A percentile compares a stretch with the other conserved stretches of the same genome.
These are phyloP conservation scores for Scheffersomyces cryptocercus DNA, from an alignment of 1,139 yeast species.

Conservation along the genomic window DNA sequence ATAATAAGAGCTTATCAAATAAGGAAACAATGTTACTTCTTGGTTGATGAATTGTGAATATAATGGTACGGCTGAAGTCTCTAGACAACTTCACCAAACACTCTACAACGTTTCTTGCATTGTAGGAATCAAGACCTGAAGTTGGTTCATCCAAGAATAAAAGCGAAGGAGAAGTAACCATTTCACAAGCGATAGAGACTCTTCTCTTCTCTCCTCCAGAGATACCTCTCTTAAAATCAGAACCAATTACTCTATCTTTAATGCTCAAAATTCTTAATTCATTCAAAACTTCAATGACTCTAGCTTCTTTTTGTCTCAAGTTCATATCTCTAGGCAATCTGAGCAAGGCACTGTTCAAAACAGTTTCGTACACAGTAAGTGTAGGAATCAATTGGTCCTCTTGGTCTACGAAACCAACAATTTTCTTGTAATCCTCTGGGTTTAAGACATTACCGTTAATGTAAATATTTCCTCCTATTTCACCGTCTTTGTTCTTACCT, in stretches of 20 bases:
- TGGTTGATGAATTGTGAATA: slow-evolving; percentile 97
- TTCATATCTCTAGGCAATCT: slow-evolving; percentile 83
- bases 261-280: slow-evolving; percentile 83
- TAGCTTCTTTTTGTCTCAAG: slow-evolving; percentile 64
- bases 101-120: slow-evolving; percentile 89
- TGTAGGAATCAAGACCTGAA: slow-evolving; percentile 90
- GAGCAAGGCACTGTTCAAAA: slow-evolving; percentile 84
- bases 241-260: slow-evolving; percentile 85
- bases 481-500: slow-evolving; percentile 79
- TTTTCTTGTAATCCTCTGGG: slow-evolving; percentile 53
- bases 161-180: slow-evolving; percentile 82
- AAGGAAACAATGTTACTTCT: slow-evolving; percentile 90
- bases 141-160: slow-evolving; percentile 88
- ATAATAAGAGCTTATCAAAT: slow-evolving; percentile 76
- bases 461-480: slow-evolving; percentile 60
- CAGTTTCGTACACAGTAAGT: slow-evolving; percentile 92
- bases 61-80: slow-evolving; percentile 80
- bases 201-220: slow-evolving; percentile 93
- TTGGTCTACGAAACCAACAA: slow-evolving; percentile 96
- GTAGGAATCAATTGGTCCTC: slow-evolving; percentile 91
- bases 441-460: slow-evolving; percentile 66
- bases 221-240: slow-evolving; percentile 86
- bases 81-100: slow-evolving; percentile 77
- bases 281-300: slow-evolving; percentile 81
- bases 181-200: slow-evolving; percentile 87